These are phyloP conservation scores for Polysphondylium violaceum DNA, from an alignment of 78 protist species.

Conservation along the genomic window DNA sequence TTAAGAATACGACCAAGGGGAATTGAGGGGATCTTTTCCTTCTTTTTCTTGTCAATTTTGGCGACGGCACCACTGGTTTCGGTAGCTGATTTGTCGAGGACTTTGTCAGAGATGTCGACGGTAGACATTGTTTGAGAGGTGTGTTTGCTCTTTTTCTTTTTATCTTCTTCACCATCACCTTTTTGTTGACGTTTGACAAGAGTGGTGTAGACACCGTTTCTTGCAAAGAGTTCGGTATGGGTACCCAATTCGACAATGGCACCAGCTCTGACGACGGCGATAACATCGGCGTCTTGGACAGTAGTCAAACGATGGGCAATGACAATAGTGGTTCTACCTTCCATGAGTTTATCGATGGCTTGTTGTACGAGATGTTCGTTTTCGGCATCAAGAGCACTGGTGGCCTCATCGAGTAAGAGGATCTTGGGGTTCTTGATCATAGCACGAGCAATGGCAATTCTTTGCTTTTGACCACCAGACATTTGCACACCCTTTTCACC, in stretches of 20 bases:
- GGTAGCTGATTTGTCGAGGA: not conserved
- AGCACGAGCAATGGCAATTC: slow-evolving; percentile 97
- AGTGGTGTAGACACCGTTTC: slow-evolving; percentile 58
- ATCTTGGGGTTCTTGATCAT: slow-evolving; percentile 93
- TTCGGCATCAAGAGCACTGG: slow-evolving; percentile 96
- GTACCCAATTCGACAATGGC: slow-evolving; percentile 85
- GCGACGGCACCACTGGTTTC: not conserved
- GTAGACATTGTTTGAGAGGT: not conserved
- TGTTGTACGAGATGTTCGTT: slow-evolving; percentile 93
- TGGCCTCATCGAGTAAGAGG: slow-evolving; percentile 98
- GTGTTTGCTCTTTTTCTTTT: slow-evolving; percentile 6
- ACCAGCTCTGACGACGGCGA: slow-evolving; percentile 85
- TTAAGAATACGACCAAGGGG: slow-evolving; percentile 46
- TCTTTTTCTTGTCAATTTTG: slow-evolving; percentile 29
- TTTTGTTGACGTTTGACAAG: slow-evolving; percentile 60
- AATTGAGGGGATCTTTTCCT: slow-evolving; percentile 1
- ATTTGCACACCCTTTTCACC: slow-evolving; percentile 96
- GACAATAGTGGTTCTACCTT: slow-evolving; percentile 92
- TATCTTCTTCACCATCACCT: slow-evolving; percentile 2
- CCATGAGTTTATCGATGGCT: slow-evolving; percentile 83
- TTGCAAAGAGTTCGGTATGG: slow-evolving; percentile 65
- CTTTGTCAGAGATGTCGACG: not conserved
- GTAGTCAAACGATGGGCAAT: slow-evolving; percentile 98
- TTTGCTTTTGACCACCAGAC: slow-evolving; percentile 93
- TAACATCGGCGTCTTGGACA: slow-evolving; percentile 86